These are phyloP conservation scores for Coelastrella sp. DNA, from an alignment of 139 green algal genomes.

Conservation along the genomic window DNA sequence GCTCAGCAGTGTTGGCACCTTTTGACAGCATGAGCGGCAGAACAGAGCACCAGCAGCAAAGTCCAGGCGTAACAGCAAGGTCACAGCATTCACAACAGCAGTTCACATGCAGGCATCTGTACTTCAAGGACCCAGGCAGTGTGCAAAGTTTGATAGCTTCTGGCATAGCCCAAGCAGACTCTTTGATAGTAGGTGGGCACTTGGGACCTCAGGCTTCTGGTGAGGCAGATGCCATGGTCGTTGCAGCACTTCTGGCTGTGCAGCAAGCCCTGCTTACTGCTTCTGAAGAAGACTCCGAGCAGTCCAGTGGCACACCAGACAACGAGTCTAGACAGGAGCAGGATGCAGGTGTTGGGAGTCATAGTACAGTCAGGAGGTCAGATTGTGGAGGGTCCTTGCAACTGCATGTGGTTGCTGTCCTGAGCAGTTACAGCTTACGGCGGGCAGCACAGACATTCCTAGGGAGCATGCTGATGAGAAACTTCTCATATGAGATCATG, in stretches of 20 bases:
- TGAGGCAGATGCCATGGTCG: slow-evolving; percentile 33
- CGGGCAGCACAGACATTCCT: slow-evolving; percentile 38
- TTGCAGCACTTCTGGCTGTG: slow-evolving; percentile 26
- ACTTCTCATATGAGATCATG: slow-evolving; percentile 41
- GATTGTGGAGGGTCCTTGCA: neutral
- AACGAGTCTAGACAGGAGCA: neutral
- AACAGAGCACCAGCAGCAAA: neutral
- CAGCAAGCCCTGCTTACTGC: slow-evolving; percentile 27
- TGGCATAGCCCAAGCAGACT: slow-evolving; percentile 16
- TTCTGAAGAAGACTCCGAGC: too few relatives aligned
- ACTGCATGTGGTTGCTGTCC: slow-evolving; percentile 43
- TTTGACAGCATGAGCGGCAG: neutral
- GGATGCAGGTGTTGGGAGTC: neutral
- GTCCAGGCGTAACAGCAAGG: neutral
- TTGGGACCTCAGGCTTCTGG: neutral
- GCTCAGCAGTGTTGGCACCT: neutral
- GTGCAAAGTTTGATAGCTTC: neutral
- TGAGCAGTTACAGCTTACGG: slow-evolving; percentile 45
- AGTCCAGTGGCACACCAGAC: too few relatives aligned
- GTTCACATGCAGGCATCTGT: neutral
- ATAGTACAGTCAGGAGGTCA: neutral
- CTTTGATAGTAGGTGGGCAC: slow-evolving; percentile 15
- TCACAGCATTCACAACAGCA: slow-evolving; percentile 18
- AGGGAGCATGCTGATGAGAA: slow-evolving; percentile 17
- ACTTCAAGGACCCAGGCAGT: neutral